Evolutionary conservation across 352 stramenopile species (phyloP), one percentile per base, ranked within the genome.

Genomic region (Phytophthora boehmeriae): DNA sequence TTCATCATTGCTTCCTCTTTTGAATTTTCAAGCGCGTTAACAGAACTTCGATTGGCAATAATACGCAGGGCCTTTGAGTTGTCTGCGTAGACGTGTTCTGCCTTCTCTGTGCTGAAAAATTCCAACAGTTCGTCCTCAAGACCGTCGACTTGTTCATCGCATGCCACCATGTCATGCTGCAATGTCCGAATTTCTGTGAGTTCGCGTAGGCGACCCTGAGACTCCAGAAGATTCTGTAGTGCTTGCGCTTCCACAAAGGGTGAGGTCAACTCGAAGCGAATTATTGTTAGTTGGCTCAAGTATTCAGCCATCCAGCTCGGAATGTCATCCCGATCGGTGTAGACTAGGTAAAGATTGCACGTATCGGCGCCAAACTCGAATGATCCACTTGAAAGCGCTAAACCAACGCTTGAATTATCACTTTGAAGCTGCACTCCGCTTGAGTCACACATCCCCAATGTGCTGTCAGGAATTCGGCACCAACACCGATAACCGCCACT

Each of bases 121-220:
- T 85, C 78, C 4, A 92, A 55, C 4, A 92, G 52, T 16, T 92
- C 78, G 45, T 80, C 75, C 49, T 92, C 82, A 4, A 92, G 68
- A 0, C 66, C 71, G 14, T 76, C 66, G 5, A 85, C 76, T 47
- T 92, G 82, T 34, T 89, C 74, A 5, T 88, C 67, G 25, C 67
- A 86, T 13, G 73, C 45, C 2, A 87, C 39, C 32, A 71, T 72
- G n/a, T 90, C 80, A 5, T 79, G 30, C 17, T 74, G 56, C 0
- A 90, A 55, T 4, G 76, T 58, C 13, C 78, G 65, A 5, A 88
- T 79, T 45, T 88, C 77, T 0, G 77, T 91, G 4, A 86, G 41
- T 3, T 75, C 42, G 5, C 82, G 68, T n/a, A 57, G 62, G 6
- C 70, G 61, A 4, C 58, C 60, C 27, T 66, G 55, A 1, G 64